Percentiles rank a stretch among this genome's conserved stretches.
These are phyloP conservation scores for Emericellopsis atlantica DNA, from an alignment of 2,329 filamentous ascomycete genomes.

Conservation along the genomic window DNA sequence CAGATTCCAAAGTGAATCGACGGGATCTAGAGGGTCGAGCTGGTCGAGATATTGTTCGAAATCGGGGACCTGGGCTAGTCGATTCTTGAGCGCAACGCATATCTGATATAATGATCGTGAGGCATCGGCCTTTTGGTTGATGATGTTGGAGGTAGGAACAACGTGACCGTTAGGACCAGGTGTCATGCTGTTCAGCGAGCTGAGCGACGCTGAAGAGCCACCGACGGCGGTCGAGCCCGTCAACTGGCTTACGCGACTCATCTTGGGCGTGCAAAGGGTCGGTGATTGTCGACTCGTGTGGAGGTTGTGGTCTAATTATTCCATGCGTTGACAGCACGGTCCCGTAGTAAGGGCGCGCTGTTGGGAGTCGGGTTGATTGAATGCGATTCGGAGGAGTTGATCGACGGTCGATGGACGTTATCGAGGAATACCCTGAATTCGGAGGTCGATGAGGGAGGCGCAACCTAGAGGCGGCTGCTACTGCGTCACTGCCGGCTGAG, in stretches of 20 bases:
- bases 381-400: too few species aligned
- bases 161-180: slow-evolving; percentile 46
- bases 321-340: too few species aligned
- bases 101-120: slow-evolving; percentile 90
- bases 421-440: too few species aligned
- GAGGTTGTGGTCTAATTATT: too few species aligned
- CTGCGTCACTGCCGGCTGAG: too few species aligned
- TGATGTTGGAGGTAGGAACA: slow-evolving; percentile 79
- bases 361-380: too few species aligned
- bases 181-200: slow-evolving; percentile 30
- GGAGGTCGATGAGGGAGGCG: too few species aligned
- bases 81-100: slow-evolving; percentile 72
- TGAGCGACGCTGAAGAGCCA: slow-evolving; percentile 38
- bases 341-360: too few species aligned
- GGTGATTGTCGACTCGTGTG: too few species aligned
- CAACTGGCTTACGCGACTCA: slow-evolving; percentile 42
- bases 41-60: slow-evolving; percentile 66
- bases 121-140: slow-evolving; percentile 92
- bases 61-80: slow-evolving; percentile 69
- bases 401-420: too few species aligned
- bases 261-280: too few species aligned
- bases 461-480: too few species aligned
- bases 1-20: slow-evolving; percentile 82
- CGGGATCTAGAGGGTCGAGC: slow-evolving; percentile 61
- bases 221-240: slow-evolving; percentile 46